Evolutionary conservation across 2,329 filamentous ascomycete genomes (phyloP).

Genomic region (Lachnellula suecica): DNA sequence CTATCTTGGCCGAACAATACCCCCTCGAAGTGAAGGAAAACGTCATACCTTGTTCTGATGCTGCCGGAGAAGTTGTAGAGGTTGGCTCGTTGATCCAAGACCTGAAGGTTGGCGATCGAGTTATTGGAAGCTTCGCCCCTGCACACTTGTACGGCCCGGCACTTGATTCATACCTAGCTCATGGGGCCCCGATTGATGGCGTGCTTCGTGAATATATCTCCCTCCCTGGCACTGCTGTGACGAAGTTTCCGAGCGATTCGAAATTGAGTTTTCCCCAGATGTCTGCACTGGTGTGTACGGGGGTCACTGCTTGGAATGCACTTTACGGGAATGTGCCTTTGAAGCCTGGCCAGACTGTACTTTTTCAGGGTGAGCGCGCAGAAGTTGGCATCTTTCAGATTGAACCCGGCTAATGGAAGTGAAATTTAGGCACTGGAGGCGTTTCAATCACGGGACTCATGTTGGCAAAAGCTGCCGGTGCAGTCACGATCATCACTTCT

Average conservation of each 20-base stretch:
- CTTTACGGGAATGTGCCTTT: slow-evolving; percentile 43
- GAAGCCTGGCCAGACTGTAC: slow-evolving; percentile 38
- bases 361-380: slow-evolving; percentile 31
- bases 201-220: slow-evolving; percentile 41
- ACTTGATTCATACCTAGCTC: slow-evolving; percentile 17
- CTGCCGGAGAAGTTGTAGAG: slow-evolving; percentile 7
- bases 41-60: slow-evolving; percentile 7
- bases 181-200: slow-evolving; percentile 29
- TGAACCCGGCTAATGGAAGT: no score
- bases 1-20: neutral
- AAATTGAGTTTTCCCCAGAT: slow-evolving; percentile 39
- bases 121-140: no score
- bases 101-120: slow-evolving; percentile 33
- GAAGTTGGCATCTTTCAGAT: neutral
- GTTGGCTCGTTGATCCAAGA: slow-evolving; percentile 31
- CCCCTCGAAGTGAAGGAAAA: neutral
- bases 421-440: slow-evolving; percentile 38
- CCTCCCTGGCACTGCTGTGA: slow-evolving; percentile 33
- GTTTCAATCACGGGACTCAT: slow-evolving; percentile 16
- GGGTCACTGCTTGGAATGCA: slow-evolving; percentile 47
- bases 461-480: neutral
- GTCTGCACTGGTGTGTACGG: slow-evolving; percentile 46
- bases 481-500: slow-evolving; percentile 48
- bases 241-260: slow-evolving; percentile 42
- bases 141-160: no score